Percentiles rank a stretch among this genome's conserved stretches.
Conservation (phyloP, 2,329 filamentous ascomycete genomes). For the Talaromyces sp. region DNA sequence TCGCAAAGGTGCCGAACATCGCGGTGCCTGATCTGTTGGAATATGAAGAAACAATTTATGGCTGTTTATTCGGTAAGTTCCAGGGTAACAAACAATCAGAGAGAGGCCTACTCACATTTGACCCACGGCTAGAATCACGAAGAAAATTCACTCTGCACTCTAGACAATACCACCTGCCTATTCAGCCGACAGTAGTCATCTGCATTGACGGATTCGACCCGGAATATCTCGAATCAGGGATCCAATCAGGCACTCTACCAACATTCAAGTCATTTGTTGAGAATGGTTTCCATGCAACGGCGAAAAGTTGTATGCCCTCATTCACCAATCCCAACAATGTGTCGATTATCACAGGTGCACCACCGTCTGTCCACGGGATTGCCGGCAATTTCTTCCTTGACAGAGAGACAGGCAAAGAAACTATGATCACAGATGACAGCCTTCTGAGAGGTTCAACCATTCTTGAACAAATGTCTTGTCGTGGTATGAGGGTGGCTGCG, state of each 20-base stretch:
- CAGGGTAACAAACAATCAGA: neutral
- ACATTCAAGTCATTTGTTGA: conserved; percentile 31
- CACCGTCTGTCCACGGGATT: conserved; percentile 41
- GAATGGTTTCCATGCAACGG: conserved; percentile 39
- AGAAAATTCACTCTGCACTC: conserved; percentile 24
- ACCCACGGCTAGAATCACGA: neutral
- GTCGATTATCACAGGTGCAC: conserved; percentile 44
- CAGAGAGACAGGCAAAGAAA: conserved; percentile 36
- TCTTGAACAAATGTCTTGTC: conserved; percentile 38
- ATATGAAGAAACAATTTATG: conserved; percentile 25
- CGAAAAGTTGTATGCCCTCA: conserved; percentile 42
- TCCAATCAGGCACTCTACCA: conserved; percentile 35
- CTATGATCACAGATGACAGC: conserved; percentile 42
- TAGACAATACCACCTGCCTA: conserved; percentile 31
- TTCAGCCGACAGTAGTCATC: conserved; percentile 38
- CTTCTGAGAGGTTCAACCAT: conserved; percentile 43
- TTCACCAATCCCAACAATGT: conserved; percentile 48
- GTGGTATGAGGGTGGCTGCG: conserved; percentile 42
- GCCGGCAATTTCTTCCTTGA: conserved; percentile 47
- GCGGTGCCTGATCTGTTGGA: conserved; percentile 23
- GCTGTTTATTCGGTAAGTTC: conserved; percentile 19
- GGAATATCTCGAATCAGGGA: conserved; percentile 37
- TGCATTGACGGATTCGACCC: conserved; percentile 47
- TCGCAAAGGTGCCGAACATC: conserved; percentile 25
- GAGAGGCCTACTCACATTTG: neutral